phyloP scores from a whole-genome alignment of 768 basidiomycete species.

The Strobilomyces confusus region DNA sequence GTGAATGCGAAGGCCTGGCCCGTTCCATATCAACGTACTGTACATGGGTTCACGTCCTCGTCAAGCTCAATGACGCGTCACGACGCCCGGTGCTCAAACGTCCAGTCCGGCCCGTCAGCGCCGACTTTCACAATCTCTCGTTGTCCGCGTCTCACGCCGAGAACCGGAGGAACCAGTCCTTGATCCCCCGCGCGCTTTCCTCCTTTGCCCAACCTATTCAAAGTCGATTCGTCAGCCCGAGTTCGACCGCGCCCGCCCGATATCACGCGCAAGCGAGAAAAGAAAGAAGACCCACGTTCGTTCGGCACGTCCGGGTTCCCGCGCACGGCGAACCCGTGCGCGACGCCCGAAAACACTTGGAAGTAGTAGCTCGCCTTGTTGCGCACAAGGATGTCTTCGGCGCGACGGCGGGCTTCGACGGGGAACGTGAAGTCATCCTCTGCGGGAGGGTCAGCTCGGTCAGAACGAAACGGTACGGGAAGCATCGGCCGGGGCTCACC shows the following conservation, averaged over 20 bases:
- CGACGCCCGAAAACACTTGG: constrained; percentile 49
- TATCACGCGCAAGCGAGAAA: too few relatives aligned
- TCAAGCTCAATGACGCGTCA: too few relatives aligned
- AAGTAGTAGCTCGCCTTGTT: constrained; percentile 47
- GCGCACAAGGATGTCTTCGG: constrained; percentile 51
- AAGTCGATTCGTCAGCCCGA: not conserved
- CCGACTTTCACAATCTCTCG: too few relatives aligned
- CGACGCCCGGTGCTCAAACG: too few relatives aligned
- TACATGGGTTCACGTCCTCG: too few relatives aligned
- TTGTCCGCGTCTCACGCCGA: too few relatives aligned
- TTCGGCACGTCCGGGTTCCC: constrained; percentile 13
- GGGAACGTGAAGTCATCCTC: constrained; percentile 53
- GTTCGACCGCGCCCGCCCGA: not conserved
- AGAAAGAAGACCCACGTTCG: constrained; percentile 14
- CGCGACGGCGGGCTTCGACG: constrained; percentile 43
- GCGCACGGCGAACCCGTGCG: constrained; percentile 23
- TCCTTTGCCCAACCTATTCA: constrained; percentile 52
- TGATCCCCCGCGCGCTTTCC: too few relatives aligned
- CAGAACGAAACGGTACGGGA: too few relatives aligned
- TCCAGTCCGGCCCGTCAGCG: too few relatives aligned
- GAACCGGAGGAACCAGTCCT: constrained; percentile 47
- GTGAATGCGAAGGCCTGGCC: too few relatives aligned
- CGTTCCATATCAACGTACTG: too few relatives aligned
- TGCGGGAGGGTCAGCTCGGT: constrained; percentile 12
- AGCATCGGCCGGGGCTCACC: constrained; percentile 11